These are phyloP conservation scores for Cladosporium colombiae DNA, from an alignment of 2,329 filamentous ascomycete species.

Conservation along the genomic window DNA sequence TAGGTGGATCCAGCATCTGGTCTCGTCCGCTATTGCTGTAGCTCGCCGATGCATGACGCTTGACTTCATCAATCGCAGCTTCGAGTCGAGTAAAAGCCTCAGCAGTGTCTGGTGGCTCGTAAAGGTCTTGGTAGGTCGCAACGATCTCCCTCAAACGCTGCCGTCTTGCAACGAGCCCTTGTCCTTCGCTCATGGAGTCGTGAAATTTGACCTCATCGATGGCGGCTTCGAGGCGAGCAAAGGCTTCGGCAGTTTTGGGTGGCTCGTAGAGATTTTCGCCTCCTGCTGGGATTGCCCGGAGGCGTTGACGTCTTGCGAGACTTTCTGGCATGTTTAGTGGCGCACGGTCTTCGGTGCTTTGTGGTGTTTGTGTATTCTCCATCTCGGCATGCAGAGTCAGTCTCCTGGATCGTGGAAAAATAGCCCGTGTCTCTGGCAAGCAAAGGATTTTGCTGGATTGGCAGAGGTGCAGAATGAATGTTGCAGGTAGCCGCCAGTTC, in stretches of 20 bases:
- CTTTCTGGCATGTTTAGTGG: background rate
- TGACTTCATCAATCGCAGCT: conserved; percentile 1
- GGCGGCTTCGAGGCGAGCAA: conserved; percentile 4
- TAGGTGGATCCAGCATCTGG: background rate
- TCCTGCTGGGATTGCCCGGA: background rate
- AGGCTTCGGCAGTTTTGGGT: conserved; percentile 5
- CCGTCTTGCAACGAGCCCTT: background rate
- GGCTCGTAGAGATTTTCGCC: conserved; percentile 1
- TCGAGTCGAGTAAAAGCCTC: background rate
- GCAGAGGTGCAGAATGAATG: background rate
- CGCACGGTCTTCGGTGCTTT: background rate
- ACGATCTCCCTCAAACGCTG: background rate
- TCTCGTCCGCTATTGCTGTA: background rate
- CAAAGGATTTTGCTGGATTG: background rate
- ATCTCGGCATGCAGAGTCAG: background rate
- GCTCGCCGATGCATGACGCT: background rate
- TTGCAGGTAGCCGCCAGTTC: background rate
- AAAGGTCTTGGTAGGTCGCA: background rate
- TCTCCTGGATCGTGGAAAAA: background rate
- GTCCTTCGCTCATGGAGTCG: background rate
- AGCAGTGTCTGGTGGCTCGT: conserved; percentile 2
- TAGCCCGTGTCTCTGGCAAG: background rate
- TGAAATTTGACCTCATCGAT: background rate
- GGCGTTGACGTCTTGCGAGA: background rate
- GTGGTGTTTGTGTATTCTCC: background rate